Percentiles rank a stretch among this genome's conserved stretches.
Evolutionary conservation across 345 rosid species (phyloP).

Genomic region (Citrus cavaleriei): DNA sequence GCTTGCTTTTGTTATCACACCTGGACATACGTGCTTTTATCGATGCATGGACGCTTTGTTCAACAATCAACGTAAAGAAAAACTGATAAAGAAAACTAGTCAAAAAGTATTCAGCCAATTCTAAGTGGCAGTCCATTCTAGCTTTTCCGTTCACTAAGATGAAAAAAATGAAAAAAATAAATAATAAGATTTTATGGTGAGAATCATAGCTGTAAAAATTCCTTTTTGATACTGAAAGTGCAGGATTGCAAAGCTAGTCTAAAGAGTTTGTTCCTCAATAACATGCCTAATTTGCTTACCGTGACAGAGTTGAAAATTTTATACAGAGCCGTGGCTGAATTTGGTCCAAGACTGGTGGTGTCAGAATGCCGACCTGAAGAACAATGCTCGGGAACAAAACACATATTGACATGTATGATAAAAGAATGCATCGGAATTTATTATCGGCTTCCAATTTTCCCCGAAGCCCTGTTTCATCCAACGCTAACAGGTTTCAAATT

Average conservation of each 20-base stretch:
- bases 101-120: conserved; percentile 6
- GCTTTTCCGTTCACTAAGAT: neutral
- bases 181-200: neutral
- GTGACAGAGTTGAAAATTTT: too few relatives aligned
- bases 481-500: too few relatives aligned
- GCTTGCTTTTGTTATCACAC: conserved; percentile 10
- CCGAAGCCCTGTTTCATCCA: too few relatives aligned
- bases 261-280: neutral
- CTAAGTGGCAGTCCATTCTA: conserved; percentile 16
- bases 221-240: neutral
- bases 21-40: neutral
- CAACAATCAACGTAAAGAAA: neutral
- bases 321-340: conserved; percentile 20
- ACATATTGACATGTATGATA: conserved; percentile 7
- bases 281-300: neutral
- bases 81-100: neutral
- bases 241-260: neutral
- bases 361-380: conserved; percentile 46
- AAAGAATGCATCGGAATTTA: too few relatives aligned
- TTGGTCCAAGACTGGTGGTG: conserved; percentile 38
- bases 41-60: neutral
- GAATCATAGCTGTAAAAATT: conserved; percentile 13
- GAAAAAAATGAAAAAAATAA: neutral
- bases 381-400: conserved; percentile 53
- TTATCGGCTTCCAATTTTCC: too few relatives aligned